Percentiles rank a stretch among this genome's conserved stretches.
phyloP scores from a whole-genome alignment of 306 rosid genomes.

The Glycine latifolia region DNA sequence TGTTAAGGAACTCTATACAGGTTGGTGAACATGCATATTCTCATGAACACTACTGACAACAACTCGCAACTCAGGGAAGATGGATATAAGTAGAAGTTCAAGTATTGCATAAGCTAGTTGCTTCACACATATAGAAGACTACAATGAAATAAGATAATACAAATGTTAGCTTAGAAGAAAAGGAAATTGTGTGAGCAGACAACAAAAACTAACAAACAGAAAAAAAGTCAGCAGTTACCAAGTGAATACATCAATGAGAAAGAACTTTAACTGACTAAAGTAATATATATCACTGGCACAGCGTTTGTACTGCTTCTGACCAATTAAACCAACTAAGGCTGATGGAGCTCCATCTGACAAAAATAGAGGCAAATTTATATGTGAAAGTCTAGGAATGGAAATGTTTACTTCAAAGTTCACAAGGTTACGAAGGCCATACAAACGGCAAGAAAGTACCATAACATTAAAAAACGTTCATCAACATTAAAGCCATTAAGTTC shows the following conservation, averaged over 20 bases:
- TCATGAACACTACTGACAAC: constrained; percentile 74
- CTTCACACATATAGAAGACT: constrained; percentile 91
- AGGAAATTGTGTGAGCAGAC: not conserved
- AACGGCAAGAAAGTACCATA: not conserved
- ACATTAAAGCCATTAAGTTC: not conserved
- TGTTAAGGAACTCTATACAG: constrained; percentile 56
- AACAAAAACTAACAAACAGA: not conserved
- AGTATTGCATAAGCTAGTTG: constrained; percentile 87
- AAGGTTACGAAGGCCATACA: not conserved
- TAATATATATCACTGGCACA: constrained; percentile 93
- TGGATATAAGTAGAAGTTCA: constrained; percentile 76
- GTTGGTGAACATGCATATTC: constrained; percentile 61
- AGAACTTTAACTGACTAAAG: constrained; percentile 80
- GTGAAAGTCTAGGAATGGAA: constrained; percentile 9
- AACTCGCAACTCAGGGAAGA: constrained; percentile 86
- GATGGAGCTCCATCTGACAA: constrained; percentile 92
- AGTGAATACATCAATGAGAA: constrained; percentile 18
- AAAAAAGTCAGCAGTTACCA: not conserved
- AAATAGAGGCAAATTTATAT: constrained; percentile 20
- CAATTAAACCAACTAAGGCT: constrained; percentile 89
- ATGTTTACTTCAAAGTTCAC: constrained; percentile 28
- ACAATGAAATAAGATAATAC: constrained; percentile 25
- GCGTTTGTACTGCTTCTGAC: constrained; percentile 82
- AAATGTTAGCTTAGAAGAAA: too few species aligned
- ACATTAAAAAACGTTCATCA: not conserved